Percentiles rank a stretch among this genome's conserved stretches.
Evolutionary conservation across 78 protist species (phyloP).

Genomic region (Dictyostelium firmibasis): DNA sequence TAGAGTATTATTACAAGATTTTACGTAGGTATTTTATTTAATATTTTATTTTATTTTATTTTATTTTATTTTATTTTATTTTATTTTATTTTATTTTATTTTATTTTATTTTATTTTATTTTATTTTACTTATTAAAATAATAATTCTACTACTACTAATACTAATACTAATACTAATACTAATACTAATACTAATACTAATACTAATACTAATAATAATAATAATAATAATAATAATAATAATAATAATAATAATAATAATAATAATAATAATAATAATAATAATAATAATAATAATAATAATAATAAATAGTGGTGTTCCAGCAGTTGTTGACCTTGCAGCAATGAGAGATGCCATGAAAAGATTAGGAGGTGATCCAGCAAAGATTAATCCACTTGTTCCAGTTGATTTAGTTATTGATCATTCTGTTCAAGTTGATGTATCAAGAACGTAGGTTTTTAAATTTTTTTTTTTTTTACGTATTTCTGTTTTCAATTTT

Average conservation of each 20-base stretch:
- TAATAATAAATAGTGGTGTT: constrained; percentile 71
- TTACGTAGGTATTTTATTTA: constrained; percentile 41
- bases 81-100: not conserved
- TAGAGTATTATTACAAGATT: constrained; percentile 90
- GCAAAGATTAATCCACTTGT: constrained; percentile 89
- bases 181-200: too few relatives aligned
- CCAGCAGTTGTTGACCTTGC: constrained; percentile 93
- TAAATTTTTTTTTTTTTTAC: too few relatives aligned
- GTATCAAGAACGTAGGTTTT: constrained; percentile 42
- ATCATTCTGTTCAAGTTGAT: constrained; percentile 91
- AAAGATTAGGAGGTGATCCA: constrained; percentile 93
- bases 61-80: not conserved
- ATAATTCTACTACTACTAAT: too few relatives aligned
- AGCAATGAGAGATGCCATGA: constrained; percentile 91
- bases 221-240: too few relatives aligned
- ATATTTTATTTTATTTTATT: not conserved
- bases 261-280: too few relatives aligned
- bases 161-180: too few relatives aligned
- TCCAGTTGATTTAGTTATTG: constrained; percentile 93
- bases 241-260: too few relatives aligned
- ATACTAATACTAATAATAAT: too few relatives aligned
- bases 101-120: not conserved
- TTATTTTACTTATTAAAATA: not conserved
- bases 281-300: too few relatives aligned
- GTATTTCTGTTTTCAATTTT: not conserved